phyloP scores from a whole-genome alignment of 2,329 filamentous ascomycete species.

The Ophiocordyceps sinensis region DNA sequence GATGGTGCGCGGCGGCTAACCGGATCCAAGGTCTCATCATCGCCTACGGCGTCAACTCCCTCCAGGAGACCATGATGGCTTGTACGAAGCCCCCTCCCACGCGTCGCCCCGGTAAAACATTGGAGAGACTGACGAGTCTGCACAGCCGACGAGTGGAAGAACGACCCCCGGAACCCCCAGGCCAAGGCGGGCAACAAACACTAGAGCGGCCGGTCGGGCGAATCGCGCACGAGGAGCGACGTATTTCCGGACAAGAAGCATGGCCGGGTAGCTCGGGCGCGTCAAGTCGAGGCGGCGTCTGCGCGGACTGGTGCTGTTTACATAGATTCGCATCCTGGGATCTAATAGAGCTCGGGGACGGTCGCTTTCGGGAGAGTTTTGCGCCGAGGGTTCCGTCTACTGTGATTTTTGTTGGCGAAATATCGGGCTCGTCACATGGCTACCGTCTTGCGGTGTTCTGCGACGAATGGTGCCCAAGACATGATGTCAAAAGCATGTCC shows the following conservation, averaged over 20 bases:
- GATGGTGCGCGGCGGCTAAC: not conserved
- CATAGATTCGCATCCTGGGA: too few relatives aligned
- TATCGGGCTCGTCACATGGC: too few relatives aligned
- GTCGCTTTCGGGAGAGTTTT: too few relatives aligned
- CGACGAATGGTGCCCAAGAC: too few relatives aligned
- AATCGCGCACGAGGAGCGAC: slow-evolving; percentile 6
- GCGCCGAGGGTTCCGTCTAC: too few relatives aligned
- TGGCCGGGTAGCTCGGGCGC: not conserved
- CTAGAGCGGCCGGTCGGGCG: slow-evolving; percentile 18
- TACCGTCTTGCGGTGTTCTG: too few relatives aligned
- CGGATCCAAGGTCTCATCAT: slow-evolving; percentile 58
- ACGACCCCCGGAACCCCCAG: slow-evolving; percentile 81
- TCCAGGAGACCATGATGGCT: slow-evolving; percentile 61
- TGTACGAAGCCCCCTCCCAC: slow-evolving; percentile 37
- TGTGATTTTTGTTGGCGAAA: too few relatives aligned
- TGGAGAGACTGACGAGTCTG: not conserved
- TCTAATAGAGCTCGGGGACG: too few relatives aligned
- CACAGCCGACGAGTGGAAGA: slow-evolving; percentile 85
- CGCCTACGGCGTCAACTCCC: slow-evolving; percentile 80
- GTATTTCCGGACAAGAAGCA: slow-evolving; percentile 4
- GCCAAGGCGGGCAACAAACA: slow-evolving; percentile 30
- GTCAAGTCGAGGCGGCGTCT: not conserved
- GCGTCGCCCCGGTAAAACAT: not conserved
- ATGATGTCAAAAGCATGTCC: too few relatives aligned
- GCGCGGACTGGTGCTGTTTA: too few relatives aligned